Percentiles rank a stretch among this genome's conserved stretches.
These are phyloP conservation scores for Ilyonectria mors-panacis DNA, from an alignment of 2,329 filamentous ascomycete species.

Conservation along the genomic window DNA sequence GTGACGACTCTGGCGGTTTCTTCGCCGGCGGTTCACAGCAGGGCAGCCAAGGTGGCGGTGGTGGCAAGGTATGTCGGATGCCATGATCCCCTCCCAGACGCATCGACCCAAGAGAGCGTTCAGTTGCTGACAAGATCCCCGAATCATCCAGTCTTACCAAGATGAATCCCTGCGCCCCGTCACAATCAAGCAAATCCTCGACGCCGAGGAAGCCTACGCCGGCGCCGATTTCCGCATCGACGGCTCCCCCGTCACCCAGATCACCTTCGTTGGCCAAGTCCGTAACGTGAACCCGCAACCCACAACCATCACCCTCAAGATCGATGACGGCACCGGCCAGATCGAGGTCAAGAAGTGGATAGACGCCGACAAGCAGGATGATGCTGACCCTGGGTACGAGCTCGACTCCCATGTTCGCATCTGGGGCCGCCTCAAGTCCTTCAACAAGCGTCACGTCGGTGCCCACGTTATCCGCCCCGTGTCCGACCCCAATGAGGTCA, in stretches of 20 bases:
- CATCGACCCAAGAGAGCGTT: not conserved
- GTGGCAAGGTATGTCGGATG: conserved; percentile 57
- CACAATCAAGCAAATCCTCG: conserved; percentile 94
- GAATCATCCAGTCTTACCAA: conserved; percentile 67
- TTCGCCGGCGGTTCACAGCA: conserved; percentile 72
- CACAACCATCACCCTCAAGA: conserved; percentile 91
- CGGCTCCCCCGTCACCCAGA: conserved; percentile 77
- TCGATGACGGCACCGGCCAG: conserved; percentile 94
- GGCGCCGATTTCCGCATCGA: conserved; percentile 87
- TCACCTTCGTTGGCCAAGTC: conserved; percentile 90
- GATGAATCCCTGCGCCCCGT: conserved; percentile 93
- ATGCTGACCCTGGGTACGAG: conserved; percentile 68
- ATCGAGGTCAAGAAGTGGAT: conserved; percentile 94
- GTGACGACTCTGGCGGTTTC: conserved; percentile 75
- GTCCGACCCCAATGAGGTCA: conserved; percentile 90
- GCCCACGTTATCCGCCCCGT: conserved; percentile 87
- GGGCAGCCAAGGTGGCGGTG: conserved; percentile 65
- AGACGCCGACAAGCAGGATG: conserved; percentile 72
- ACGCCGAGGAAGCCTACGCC: conserved; percentile 82
- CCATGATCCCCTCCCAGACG: not conserved
- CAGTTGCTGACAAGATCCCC: conserved; percentile 29
- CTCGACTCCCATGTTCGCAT: conserved; percentile 87
- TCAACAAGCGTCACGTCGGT: conserved; percentile 86
- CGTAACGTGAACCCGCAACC: conserved; percentile 87
- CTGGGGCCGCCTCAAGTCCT: conserved; percentile 86